Percentiles rank a stretch among this genome's conserved stretches.
These are phyloP conservation scores for Barnettozyma botsteinii DNA, from an alignment of 805 yeast genomes.

Conservation along the genomic window DNA sequence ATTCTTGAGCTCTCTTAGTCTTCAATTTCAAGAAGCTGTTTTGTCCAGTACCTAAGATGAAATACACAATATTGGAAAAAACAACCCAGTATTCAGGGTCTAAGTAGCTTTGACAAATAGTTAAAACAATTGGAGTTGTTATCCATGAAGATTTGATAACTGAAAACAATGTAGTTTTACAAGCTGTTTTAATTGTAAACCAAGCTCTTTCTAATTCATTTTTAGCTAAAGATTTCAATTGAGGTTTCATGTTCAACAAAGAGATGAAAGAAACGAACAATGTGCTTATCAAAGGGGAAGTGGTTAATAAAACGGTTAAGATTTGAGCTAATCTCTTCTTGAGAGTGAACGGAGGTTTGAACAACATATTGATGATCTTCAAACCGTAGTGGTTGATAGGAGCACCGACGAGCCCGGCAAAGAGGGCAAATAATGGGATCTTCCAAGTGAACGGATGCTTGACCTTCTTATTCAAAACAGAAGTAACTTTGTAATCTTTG, in stretches of 20 bases:
- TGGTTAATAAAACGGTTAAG: conserved; percentile 43
- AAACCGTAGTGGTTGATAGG: conserved; percentile 56
- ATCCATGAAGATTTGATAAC: conserved; percentile 49
- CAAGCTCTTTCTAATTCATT: conserved; percentile 15
- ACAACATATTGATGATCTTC: conserved; percentile 38
- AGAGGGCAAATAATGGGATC: conserved; percentile 48
- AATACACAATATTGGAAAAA: conserved; percentile 52
- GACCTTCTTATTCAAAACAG: conserved; percentile 14
- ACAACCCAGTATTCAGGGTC: conserved; percentile 60
- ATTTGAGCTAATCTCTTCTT: conserved; percentile 44
- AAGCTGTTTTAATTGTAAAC: conserved; percentile 18
- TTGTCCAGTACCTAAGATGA: conserved; percentile 56
- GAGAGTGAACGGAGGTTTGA: conserved; percentile 37
- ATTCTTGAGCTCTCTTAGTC: conserved; percentile 20
- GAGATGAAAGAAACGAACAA: conserved; percentile 49
- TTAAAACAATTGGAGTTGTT: conserved; percentile 46
- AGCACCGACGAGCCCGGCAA: conserved; percentile 48
- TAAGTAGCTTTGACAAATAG: conserved; percentile 51
- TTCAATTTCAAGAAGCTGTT: conserved; percentile 47
- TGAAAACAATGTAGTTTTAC: conserved; percentile 38
- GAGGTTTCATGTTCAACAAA: conserved; percentile 35
- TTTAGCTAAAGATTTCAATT: conserved; percentile 9
- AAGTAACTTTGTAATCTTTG: conserved; percentile 33
- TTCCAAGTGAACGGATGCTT: conserved; percentile 29
- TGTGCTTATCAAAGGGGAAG: conserved; percentile 48